phyloP scores from a whole-genome alignment of 805 yeast genomes.

The Kuraishia ogatae region DNA sequence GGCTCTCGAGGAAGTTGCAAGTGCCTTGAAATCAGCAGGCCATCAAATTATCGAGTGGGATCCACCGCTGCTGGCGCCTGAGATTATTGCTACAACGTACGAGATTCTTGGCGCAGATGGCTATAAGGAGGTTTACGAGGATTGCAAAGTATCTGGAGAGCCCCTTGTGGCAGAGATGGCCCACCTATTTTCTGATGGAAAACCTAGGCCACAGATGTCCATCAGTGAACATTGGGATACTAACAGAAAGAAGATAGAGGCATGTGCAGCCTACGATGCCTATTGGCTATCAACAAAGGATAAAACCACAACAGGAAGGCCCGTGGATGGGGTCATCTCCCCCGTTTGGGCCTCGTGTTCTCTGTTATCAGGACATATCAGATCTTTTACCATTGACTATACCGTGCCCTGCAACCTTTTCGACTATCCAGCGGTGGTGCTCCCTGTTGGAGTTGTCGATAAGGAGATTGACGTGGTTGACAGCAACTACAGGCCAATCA shows the following conservation, averaged over 20 bases:
- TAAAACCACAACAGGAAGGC: background rate
- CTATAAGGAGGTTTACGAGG: background rate
- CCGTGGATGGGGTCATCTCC: background rate
- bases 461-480: constrained; percentile 23
- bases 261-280: background rate
- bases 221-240: background rate
- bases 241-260: background rate
- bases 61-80: constrained; percentile 29
- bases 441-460: constrained; percentile 51
- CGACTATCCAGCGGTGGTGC: constrained; percentile 34
- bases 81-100: constrained; percentile 21
- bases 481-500: constrained; percentile 18
- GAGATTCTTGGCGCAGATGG: constrained; percentile 1
- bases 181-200: background rate
- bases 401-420: constrained; percentile 40
- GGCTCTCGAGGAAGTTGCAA: constrained; percentile 25
- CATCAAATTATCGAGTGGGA: constrained; percentile 44
- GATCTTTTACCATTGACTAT: constrained; percentile 17
- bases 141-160: background rate
- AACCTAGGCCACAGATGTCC: background rate
- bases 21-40: constrained; percentile 30
- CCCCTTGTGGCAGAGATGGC: background rate
- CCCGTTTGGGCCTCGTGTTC: background rate
- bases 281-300: background rate
- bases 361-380: background rate